phyloP scores from a whole-genome alignment of 164 flowering plant genomes.

The Macadamia tetraphylla region DNA sequence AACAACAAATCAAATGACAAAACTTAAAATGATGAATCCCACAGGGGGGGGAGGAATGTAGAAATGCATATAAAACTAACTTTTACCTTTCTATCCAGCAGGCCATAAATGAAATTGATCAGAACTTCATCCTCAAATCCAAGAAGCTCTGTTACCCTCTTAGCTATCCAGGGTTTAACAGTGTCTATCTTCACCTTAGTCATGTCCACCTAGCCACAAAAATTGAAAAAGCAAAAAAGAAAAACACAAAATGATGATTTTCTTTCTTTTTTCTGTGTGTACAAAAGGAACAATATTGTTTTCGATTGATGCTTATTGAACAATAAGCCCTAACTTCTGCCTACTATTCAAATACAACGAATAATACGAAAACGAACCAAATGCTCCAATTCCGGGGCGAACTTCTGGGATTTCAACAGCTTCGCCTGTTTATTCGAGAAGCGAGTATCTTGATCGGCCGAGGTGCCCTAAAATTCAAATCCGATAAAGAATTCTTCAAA shows the following conservation, averaged over 20 bases:
- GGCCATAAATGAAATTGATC: slow-evolving; percentile 81
- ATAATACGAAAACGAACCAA: slow-evolving; percentile 41
- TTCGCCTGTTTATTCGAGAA: slow-evolving; percentile 98
- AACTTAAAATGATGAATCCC: background rate
- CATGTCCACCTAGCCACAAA: slow-evolving; percentile 62
- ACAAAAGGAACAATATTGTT: background rate
- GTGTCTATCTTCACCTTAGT: slow-evolving; percentile 90
- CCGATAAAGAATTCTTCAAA: background rate
- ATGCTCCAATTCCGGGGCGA: slow-evolving; percentile 82
- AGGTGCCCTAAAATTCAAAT: slow-evolving; percentile 59
- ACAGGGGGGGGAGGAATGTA: background rate
- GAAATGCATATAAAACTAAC: background rate
- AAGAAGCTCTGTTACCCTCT: slow-evolving; percentile 80
- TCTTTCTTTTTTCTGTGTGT: background rate
- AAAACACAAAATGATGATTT: background rate
- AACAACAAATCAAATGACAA: background rate
- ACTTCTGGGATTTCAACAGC: slow-evolving; percentile 90
- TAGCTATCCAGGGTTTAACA: slow-evolving; percentile 88
- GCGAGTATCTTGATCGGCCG: slow-evolving; percentile 98
- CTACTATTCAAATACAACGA: background rate
- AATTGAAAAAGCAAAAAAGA: background rate
- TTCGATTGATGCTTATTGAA: background rate
- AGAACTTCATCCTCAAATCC: slow-evolving; percentile 98
- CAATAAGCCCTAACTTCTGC: background rate
- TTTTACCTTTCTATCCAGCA: slow-evolving; percentile 76